Evolutionary conservation across 129 eudicot genomes (phyloP).

Genomic region (Ambrosia trifida): DNA sequence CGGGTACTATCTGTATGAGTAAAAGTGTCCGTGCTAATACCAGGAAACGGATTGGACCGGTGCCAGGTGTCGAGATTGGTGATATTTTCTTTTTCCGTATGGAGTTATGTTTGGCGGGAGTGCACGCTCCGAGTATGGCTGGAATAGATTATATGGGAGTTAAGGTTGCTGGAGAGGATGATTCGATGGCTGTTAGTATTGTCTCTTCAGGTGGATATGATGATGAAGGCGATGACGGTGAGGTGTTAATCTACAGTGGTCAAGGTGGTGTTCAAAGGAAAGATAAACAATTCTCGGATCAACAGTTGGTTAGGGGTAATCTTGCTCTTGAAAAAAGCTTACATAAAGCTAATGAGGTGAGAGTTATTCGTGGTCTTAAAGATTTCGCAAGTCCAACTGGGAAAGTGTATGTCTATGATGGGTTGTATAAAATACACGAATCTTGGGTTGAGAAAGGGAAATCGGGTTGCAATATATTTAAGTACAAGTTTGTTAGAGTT

Average conservation of each 20-base stretch:
- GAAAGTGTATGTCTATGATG: slow-evolving; percentile 87
- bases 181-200: slow-evolving; percentile 87
- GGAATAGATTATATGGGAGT: slow-evolving; percentile 89
- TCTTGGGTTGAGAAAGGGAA: slow-evolving; percentile 89
- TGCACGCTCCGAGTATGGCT: slow-evolving; percentile 88
- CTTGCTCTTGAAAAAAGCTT: slow-evolving; percentile 86
- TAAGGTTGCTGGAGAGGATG: slow-evolving; percentile 58
- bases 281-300: slow-evolving; percentile 61
- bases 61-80: slow-evolving; percentile 86
- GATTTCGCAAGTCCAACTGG: slow-evolving; percentile 48
- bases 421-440: slow-evolving; percentile 70
- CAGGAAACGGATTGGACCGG: slow-evolving; percentile 66
- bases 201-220: slow-evolving; percentile 92
- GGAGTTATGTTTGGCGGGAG: slow-evolving; percentile 77
- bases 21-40: slow-evolving; percentile 62
- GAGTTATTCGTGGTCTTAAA: slow-evolving; percentile 85
- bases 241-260: slow-evolving; percentile 80
- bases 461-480: slow-evolving; percentile 72
- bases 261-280: slow-evolving; percentile 79
- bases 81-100: slow-evolving; percentile 90
- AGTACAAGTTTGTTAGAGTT: slow-evolving; percentile 67
- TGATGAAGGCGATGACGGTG: slow-evolving; percentile 81
- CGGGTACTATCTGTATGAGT: slow-evolving; percentile 54
- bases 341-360: slow-evolving; percentile 72
- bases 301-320: slow-evolving; percentile 85